Evolutionary conservation across 371 early-diverging fungal genomes (phyloP).

Genomic region (Thermomucor indicae-seudaticae): DNA sequence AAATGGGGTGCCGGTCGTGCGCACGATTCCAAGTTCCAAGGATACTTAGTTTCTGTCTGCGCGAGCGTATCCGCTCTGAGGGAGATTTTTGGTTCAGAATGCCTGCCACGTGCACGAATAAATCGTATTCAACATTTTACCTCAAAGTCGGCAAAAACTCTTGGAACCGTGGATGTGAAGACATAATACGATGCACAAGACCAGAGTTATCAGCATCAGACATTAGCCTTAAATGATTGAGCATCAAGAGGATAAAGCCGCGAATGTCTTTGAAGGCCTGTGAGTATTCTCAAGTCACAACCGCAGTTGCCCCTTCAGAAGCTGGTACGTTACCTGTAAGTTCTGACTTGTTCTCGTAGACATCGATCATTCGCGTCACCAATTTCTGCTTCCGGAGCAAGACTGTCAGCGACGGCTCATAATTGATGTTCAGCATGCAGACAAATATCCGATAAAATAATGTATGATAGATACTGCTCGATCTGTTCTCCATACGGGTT

Average conservation of each 20-base stretch:
- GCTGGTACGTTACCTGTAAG: slow-evolving; percentile 32
- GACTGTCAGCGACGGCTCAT: slow-evolving; percentile 18
- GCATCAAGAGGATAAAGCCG: slow-evolving; percentile 33
- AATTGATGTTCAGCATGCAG: slow-evolving; percentile 17
- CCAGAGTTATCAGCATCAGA: slow-evolving; percentile 24
- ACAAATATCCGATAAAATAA: slow-evolving; percentile 35
- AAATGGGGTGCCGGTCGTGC: slow-evolving; percentile 43
- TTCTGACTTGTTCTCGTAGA: slow-evolving; percentile 18
- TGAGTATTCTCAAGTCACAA: too few species aligned
- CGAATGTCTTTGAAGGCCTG: slow-evolving; percentile 18
- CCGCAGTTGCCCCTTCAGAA: too few species aligned
- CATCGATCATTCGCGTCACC: slow-evolving; percentile 30
- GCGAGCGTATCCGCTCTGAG: slow-evolving; percentile 27
- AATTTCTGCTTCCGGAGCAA: slow-evolving; percentile 27
- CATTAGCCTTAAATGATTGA: slow-evolving; percentile 36
- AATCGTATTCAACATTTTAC: too few species aligned
- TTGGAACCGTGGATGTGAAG: slow-evolving; percentile 19
- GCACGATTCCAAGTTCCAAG: slow-evolving; percentile 36
- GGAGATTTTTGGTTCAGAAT: neutral
- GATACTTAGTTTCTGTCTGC: slow-evolving; percentile 23
- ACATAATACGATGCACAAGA: slow-evolving; percentile 18
- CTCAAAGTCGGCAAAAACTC: slow-evolving; percentile 31
- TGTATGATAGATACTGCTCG: slow-evolving; percentile 40
- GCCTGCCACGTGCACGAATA: neutral
- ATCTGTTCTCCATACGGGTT: slow-evolving; percentile 3